phyloP scores from a whole-genome alignment of 2,329 filamentous ascomycete species.

The Trichoderma sp. region DNA sequence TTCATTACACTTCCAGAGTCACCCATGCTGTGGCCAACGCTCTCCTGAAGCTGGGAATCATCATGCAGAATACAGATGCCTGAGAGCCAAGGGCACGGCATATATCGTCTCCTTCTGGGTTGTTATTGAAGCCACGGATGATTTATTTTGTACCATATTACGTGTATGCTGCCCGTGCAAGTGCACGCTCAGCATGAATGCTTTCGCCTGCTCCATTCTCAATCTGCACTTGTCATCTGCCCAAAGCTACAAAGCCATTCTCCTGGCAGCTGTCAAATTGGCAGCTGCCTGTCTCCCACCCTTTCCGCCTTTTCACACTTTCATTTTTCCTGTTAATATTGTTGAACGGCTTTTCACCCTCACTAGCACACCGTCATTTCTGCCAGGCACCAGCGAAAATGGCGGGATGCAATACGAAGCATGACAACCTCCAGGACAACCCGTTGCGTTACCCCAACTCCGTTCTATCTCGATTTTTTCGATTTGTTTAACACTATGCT shows the following conservation, averaged over 20 bases:
- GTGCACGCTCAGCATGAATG: slow-evolving; percentile 2
- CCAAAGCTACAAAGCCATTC: background rate
- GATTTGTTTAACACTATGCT: slow-evolving; percentile 23
- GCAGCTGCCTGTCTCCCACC: background rate
- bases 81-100: background rate
- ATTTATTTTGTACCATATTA: background rate
- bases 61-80: background rate
- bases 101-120: background rate
- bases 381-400: slow-evolving; percentile 28
- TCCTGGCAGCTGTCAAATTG: background rate
- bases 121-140: background rate
- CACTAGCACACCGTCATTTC: background rate
- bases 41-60: background rate
- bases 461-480: background rate
- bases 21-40: background rate
- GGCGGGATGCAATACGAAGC: slow-evolving; percentile 42
- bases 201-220: background rate
- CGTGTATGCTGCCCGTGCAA: background rate
- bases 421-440: slow-evolving; percentile 42
- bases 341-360: background rate
- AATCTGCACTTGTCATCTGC: background rate
- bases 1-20: background rate
- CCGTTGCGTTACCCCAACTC: slow-evolving; percentile 34
- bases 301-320: background rate
- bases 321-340: background rate